Percentiles rank a stretch among this genome's conserved stretches.
phyloP scores from a whole-genome alignment of 2,329 filamentous ascomycete genomes.

The Aspergillus sergii region DNA sequence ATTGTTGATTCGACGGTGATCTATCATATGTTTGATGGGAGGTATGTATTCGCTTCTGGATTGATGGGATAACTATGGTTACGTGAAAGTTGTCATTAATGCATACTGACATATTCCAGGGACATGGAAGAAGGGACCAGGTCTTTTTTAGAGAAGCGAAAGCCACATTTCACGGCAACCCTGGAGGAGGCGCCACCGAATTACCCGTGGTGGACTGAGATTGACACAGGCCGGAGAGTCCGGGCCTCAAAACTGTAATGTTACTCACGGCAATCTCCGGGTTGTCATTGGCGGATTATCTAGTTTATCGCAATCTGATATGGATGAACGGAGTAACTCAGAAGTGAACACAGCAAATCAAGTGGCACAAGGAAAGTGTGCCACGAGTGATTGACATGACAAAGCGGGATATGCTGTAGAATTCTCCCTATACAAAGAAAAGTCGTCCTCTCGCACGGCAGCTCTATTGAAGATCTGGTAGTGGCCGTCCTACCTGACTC shows the following conservation, averaged over 20 bases:
- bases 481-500: background rate
- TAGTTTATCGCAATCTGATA: too few relatives aligned
- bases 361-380: background rate
- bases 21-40: conserved; percentile 39
- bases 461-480: background rate
- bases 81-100: too few relatives aligned
- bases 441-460: too few relatives aligned
- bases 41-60: conserved; percentile 13
- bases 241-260: conserved; percentile 11
- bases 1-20: conserved; percentile 59
- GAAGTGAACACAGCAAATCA: background rate
- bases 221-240: conserved; percentile 44
- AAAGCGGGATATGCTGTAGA: background rate
- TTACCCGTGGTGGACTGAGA: conserved; percentile 71
- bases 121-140: conserved; percentile 68
- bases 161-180: conserved; percentile 61
- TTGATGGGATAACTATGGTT: too few relatives aligned
- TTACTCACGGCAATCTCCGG: background rate
- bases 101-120: conserved; percentile 33
- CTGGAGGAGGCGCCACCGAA: conserved; percentile 61
- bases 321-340: too few relatives aligned
- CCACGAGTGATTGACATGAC: background rate
- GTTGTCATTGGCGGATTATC: too few relatives aligned
- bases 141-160: conserved; percentile 69
- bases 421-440: background rate